Evolutionary conservation across 441 rosid genomes (phyloP), one percentile per base, ranked within the genome.

Genomic region (Jatropha podagrica): DNA sequence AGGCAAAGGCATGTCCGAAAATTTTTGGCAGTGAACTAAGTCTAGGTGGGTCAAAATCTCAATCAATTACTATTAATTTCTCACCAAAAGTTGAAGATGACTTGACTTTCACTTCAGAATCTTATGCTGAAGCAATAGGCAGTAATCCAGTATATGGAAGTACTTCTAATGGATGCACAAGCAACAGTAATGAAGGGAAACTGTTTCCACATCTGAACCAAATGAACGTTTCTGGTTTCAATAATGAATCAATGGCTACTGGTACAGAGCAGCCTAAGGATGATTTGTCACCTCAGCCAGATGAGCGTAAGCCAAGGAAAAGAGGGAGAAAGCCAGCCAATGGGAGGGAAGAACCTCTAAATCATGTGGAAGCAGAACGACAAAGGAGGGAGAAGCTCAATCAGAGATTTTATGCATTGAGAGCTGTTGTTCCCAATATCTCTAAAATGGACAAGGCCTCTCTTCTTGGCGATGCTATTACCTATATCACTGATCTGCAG

Each of bases 391-490:
- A 95, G 86, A 95, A 93, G 84, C 88, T 95, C 12, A 95, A 95
- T 78, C 99, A 93, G 90, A 87, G 89, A 78, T 95, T 95, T 81
- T 95, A 95, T 59, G 92, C 99, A 0, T 74, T 95, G 74, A 90
- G 99, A 79, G 98, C 98, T 63, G 97, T 93, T 73, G 99, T 95
- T 55, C 99, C 99, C 6, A 95, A 95, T 7, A 97, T 95, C 40
- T 95, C 99, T 0, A 95, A 95, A 80, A 95, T 95, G 99, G 99
- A 95, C 65, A 95, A 95, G 79, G 97, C 99, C 26, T 93, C 98
- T 15, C 90, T 95, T 20, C 91, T 95, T 0, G 99, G 98, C 23
- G 99, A 95, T 61, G 98, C 98, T 1, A 95, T 95, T 66, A 81
- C 96, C 4, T 92, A 89, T 73, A 95, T 95, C 46, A 88, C 89